Percentiles rank a stretch among this genome's conserved stretches.
phyloP scores from a whole-genome alignment of 1,284 basidiomycete species.

The Trametes pubescens region DNA sequence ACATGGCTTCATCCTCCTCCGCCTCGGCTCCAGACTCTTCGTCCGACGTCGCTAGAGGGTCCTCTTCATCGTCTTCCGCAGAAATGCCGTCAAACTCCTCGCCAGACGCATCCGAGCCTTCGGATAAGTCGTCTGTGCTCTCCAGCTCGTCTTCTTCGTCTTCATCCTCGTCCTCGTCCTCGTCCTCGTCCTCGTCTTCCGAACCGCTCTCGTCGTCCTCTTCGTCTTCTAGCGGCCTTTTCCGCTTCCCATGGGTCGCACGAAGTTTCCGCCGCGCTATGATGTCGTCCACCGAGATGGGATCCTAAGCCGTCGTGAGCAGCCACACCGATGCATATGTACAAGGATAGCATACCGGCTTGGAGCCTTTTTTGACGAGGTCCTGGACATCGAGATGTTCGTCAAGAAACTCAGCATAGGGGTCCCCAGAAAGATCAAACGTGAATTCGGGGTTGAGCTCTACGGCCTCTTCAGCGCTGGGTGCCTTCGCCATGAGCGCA shows the following conservation, averaged over 20 bases:
- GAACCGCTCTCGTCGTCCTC: constrained; percentile 48
- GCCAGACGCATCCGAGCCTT: constrained; percentile 52
- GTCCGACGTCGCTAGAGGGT: constrained; percentile 57
- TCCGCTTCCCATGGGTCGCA: constrained; percentile 60
- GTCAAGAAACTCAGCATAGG: constrained; percentile 62
- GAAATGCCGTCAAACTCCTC: constrained; percentile 43
- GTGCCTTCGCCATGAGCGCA: constrained; percentile 30
- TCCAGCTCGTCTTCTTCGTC: constrained; percentile 41
- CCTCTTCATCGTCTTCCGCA: constrained; percentile 52
- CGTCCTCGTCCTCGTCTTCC: constrained; percentile 31
- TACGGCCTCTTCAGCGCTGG: constrained; percentile 55
- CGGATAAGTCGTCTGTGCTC: constrained; percentile 52
- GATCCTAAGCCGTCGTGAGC: constrained; percentile 54
- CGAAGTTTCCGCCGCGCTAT: constrained; percentile 73
- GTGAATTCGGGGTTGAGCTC: constrained; percentile 83
- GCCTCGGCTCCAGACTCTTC: constrained; percentile 50
- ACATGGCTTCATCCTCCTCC: constrained; percentile 50
- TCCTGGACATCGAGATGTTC: constrained; percentile 54
- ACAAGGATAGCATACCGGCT: constrained; percentile 59
- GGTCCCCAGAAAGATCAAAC: constrained; percentile 82
- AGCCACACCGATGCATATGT: constrained; percentile 10
- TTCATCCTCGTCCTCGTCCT: constrained; percentile 43
- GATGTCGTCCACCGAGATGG: constrained; percentile 92
- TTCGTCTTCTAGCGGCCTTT: constrained; percentile 51
- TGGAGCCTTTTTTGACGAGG: constrained; percentile 66